Percentiles rank a stretch among this genome's conserved stretches.
These are phyloP conservation scores for Claviceps purpurea DNA, from an alignment of 2,329 filamentous ascomycete species.

Conservation along the genomic window DNA sequence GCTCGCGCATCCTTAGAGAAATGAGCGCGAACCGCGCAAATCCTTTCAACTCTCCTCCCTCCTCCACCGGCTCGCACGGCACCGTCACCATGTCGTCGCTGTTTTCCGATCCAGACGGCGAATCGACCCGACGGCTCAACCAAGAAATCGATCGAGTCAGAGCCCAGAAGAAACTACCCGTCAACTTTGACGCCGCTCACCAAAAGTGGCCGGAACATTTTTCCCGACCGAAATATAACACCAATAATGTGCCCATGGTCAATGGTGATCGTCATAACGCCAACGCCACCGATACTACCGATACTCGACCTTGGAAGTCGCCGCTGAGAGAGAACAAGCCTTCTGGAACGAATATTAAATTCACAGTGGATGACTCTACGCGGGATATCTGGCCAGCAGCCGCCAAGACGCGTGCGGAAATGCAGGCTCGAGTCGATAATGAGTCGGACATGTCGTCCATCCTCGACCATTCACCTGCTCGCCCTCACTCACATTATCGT, in stretches of 20 bases:
- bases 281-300: constrained; percentile 13
- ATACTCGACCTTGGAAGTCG: constrained; percentile 22
- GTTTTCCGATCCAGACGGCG: constrained; percentile 38
- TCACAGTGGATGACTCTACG: constrained; percentile 26
- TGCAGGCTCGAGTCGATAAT: constrained; percentile 41
- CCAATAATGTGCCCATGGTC: constrained; percentile 12
- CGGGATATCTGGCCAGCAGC: constrained; percentile 26
- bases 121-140: constrained; percentile 38
- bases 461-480: constrained; percentile 26
- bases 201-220: constrained; percentile 41
- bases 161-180: constrained; percentile 23
- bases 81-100: constrained; percentile 41
- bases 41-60: constrained; percentile 45
- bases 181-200: constrained; percentile 32
- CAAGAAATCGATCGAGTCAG: constrained; percentile 33
- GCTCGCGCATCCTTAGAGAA: constrained; percentile 36
- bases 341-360: constrained; percentile 19
- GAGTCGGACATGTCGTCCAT: constrained; percentile 36
- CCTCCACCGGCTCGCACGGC: constrained; percentile 44
- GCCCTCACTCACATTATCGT: constrained; percentile 13
- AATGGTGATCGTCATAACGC: constrained; percentile 11
- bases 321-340: constrained; percentile 34
- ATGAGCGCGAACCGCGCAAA: constrained; percentile 40
- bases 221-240: constrained; percentile 23
- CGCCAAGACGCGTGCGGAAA: constrained; percentile 31